Evolutionary conservation across 2,329 filamentous ascomycete genomes (phyloP).

Genomic region (Grosmannia penicillata): DNA sequence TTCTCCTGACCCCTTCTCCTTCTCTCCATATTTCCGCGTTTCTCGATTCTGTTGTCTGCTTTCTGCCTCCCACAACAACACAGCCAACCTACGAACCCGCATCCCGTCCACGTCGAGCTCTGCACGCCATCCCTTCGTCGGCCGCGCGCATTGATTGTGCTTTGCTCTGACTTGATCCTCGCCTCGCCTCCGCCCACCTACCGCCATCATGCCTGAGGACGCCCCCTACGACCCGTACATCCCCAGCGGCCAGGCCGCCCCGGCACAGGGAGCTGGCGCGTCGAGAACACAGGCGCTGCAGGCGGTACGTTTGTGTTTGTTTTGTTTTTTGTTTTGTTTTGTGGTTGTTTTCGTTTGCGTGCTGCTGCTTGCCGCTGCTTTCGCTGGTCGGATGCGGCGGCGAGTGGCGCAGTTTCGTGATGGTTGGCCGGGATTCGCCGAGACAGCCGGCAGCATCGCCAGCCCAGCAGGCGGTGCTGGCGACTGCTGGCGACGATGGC

Average conservation of each 20-base stretch:
- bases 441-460: neutral
- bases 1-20: neutral
- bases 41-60: neutral
- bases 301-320: conserved; percentile 50
- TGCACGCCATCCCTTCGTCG: neutral
- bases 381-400: no score
- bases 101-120: no score
- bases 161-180: neutral
- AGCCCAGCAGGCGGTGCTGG: no score
- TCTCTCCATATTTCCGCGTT: neutral
- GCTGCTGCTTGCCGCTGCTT: neutral
- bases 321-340: neutral
- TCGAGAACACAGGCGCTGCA: conserved; percentile 53
- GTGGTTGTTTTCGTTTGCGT: conserved; percentile 6
- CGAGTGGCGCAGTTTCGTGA: no score
- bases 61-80: neutral
- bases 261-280: conserved; percentile 28
- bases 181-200: neutral
- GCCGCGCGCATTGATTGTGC: neutral
- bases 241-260: conserved; percentile 46
- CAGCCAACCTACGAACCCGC: no score
- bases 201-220: conserved; percentile 35
- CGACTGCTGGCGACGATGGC: neutral
- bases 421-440: no score
- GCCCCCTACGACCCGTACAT: conserved; percentile 82